phyloP scores from a whole-genome alignment of 2,329 filamentous ascomycete genomes.

The Apiospora rasikravindrae region DNA sequence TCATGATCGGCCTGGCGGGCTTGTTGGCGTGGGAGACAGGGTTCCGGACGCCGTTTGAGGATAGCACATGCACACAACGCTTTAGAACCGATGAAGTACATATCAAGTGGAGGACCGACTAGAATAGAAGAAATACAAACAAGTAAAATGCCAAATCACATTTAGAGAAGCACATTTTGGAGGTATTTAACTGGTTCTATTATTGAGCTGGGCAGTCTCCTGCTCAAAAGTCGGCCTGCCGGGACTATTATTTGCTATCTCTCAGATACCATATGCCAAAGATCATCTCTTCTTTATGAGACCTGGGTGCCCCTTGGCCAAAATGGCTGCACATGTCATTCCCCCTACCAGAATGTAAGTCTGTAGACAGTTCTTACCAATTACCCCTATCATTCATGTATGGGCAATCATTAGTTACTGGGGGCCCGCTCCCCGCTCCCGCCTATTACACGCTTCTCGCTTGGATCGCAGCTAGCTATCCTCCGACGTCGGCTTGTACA shows the following conservation, averaged over 20 bases:
- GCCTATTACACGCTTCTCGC: neutral
- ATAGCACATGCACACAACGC: constrained; percentile 84
- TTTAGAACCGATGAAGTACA: constrained; percentile 84
- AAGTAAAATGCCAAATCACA: neutral
- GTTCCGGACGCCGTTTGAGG: constrained; percentile 75
- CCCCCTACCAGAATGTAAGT: neutral
- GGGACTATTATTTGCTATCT: neutral
- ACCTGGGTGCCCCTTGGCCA: neutral
- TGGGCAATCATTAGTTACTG: neutral
- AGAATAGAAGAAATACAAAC: constrained; percentile 16
- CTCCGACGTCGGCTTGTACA: constrained; percentile 89
- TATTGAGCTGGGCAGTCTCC: neutral
- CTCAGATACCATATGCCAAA: neutral
- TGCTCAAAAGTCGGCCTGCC: neutral
- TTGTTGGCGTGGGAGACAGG: constrained; percentile 84
- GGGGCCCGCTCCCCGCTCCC: neutral
- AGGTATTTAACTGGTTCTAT: neutral
- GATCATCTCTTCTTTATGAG: neutral
- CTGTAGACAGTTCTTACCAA: neutral
- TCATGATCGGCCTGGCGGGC: constrained; percentile 99
- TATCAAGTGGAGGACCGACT: constrained; percentile 73
- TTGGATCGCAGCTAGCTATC: constrained; percentile 40
- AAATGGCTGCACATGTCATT: neutral
- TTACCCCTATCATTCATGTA: constrained; percentile 1
- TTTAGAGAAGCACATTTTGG: neutral